Percentiles rank a stretch among this genome's conserved stretches.
These are phyloP conservation scores for Pichia phayaonensis DNA, from an alignment of 805 yeast species.

Conservation along the genomic window DNA sequence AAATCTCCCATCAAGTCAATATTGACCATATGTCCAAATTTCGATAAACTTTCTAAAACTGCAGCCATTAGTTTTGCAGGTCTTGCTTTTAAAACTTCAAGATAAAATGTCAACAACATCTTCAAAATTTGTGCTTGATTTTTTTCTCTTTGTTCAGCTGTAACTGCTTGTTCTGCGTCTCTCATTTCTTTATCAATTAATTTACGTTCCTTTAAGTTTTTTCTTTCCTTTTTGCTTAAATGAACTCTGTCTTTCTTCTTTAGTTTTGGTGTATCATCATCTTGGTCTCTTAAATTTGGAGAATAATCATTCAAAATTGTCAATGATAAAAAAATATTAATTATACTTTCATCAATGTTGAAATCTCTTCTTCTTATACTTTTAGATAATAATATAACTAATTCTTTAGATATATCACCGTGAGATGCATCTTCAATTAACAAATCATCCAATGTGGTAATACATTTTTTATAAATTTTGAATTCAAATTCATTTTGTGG, in stretches of 20 bases:
- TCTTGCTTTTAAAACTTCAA: constrained; percentile 63
- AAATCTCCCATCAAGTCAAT: constrained; percentile 90
- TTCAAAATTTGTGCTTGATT: constrained; percentile 81
- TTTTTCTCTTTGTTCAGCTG: constrained; percentile 79
- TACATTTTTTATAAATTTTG: constrained; percentile 46
- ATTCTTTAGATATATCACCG: constrained; percentile 74
- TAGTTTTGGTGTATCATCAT: constrained; percentile 39
- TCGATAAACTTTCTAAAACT: constrained; percentile 85
- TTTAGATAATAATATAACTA: constrained; percentile 60
- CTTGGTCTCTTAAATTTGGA: constrained; percentile 49
- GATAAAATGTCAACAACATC: constrained; percentile 60
- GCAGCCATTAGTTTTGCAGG: constrained; percentile 69
- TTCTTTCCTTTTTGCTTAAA: constrained; percentile 82
- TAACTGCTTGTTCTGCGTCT: constrained; percentile 78
- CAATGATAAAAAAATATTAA: constrained; percentile 65
- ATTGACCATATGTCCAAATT: constrained; percentile 87
- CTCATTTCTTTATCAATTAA: constrained; percentile 85
- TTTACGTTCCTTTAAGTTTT: constrained; percentile 78
- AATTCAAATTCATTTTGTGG: constrained; percentile 43
- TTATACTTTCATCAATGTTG: constrained; percentile 75
- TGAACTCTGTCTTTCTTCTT: constrained; percentile 87
- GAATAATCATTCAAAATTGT: constrained; percentile 63
- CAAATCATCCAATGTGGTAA: constrained; percentile 61
- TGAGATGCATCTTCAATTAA: constrained; percentile 66
- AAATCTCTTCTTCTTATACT: constrained; percentile 66